Conservation (phyloP, 345 rosid genomes). For the Eucalyptus erythrocorys region DNA sequence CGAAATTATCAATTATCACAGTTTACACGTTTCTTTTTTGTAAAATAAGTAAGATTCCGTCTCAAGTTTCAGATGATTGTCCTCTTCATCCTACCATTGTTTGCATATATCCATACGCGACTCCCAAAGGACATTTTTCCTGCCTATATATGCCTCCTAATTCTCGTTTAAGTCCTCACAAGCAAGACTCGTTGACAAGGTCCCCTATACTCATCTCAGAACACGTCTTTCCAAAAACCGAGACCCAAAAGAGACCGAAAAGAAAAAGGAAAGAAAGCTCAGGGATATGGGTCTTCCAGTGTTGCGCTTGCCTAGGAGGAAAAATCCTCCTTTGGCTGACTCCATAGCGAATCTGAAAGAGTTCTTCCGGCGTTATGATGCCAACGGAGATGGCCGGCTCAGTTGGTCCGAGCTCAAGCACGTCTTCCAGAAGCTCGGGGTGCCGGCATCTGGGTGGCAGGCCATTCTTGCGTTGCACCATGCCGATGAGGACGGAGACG, state of each 20-base stretch:
- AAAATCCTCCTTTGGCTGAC: not conserved
- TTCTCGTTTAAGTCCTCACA: not conserved
- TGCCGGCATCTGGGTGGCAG: not conserved
- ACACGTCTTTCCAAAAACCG: not conserved
- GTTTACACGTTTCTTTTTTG: not conserved
- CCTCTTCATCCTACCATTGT: not conserved
- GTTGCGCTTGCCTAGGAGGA: not conserved
- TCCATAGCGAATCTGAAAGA: not conserved
- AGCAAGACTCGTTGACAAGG: not conserved
- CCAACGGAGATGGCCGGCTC: not conserved
- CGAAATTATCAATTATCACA: not conserved
- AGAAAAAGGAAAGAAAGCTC: not conserved
- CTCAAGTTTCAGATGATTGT: not conserved
- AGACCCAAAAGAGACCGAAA: not conserved
- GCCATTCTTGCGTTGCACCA: not conserved
- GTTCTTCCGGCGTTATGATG: not conserved
- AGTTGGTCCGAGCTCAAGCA: not conserved
- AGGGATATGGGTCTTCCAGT: not conserved
- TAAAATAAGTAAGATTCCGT: not conserved
- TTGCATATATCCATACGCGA: not conserved
- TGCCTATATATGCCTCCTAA: not conserved
- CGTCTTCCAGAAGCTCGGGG: not conserved
- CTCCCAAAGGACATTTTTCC: not conserved
- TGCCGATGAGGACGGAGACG: not conserved
- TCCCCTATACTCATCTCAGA: not conserved